Evolutionary conservation across 805 yeast species (phyloP).

Genomic region (Suhomyces canberraensis): DNA sequence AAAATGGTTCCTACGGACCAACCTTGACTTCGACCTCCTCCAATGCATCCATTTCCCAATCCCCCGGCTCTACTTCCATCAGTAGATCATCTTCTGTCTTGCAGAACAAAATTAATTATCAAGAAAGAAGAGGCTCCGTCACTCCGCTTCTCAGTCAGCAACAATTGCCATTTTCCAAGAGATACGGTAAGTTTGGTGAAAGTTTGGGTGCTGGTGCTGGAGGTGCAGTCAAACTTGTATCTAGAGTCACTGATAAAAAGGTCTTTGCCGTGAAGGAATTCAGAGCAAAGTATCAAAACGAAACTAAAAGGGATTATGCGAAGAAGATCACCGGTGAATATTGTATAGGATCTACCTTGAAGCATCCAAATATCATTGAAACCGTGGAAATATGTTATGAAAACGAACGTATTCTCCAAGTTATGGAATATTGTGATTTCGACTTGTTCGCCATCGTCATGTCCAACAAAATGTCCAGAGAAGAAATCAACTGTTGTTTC

Average conservation of each 20-base stretch:
- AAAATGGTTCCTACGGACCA: slow-evolving; percentile 17
- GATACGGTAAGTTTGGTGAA: slow-evolving; percentile 81
- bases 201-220: slow-evolving; percentile 95
- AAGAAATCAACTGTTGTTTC: slow-evolving; percentile 85
- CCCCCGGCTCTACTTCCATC: slow-evolving; percentile 28
- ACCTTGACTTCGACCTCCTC: slow-evolving; percentile 29
- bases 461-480: slow-evolving; percentile 81
- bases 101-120: slow-evolving; percentile 28
- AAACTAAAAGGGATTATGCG: slow-evolving; percentile 79
- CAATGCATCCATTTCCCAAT: slow-evolving; percentile 33
- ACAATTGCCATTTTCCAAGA: slow-evolving; percentile 60
- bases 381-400: slow-evolving; percentile 91
- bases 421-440: slow-evolving; percentile 92
- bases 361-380: slow-evolving; percentile 86
- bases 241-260: slow-evolving; percentile 59
- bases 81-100: slow-evolving; percentile 29
- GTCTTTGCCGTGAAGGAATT: slow-evolving; percentile 93
- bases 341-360: slow-evolving; percentile 87
- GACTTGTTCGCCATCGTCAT: slow-evolving; percentile 92
- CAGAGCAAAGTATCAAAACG: slow-evolving; percentile 69
- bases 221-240: slow-evolving; percentile 78
- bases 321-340: slow-evolving; percentile 92
- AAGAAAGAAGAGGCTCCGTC: slow-evolving; percentile 37
- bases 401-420: slow-evolving; percentile 80
- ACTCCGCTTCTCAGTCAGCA: slow-evolving; percentile 23